Percentiles rank a stretch among this genome's conserved stretches.
phyloP scores from a whole-genome alignment of 2,329 filamentous ascomycete species.

The Hypomyces rosellus region DNA sequence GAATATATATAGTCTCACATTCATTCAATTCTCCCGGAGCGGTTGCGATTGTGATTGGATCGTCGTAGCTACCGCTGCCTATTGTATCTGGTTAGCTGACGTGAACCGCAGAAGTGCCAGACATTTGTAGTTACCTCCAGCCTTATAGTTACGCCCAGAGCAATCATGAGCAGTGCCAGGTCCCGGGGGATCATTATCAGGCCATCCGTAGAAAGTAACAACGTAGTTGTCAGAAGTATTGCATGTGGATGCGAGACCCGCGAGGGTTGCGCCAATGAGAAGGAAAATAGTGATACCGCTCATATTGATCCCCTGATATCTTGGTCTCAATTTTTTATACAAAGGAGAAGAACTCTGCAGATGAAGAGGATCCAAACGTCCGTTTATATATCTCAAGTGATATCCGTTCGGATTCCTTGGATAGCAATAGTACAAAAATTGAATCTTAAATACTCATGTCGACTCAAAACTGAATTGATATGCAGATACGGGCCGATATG shows the following conservation, averaged over 20 bases:
- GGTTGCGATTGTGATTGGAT: constrained; percentile 14
- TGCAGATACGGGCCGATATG: too few species aligned
- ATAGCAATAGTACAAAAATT: too few species aligned
- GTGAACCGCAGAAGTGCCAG: neutral
- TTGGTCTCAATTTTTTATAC: too few species aligned
- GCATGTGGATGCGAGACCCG: constrained; percentile 11
- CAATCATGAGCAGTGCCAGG: constrained; percentile 12
- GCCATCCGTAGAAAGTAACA: constrained; percentile 15
- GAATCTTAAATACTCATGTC: too few species aligned
- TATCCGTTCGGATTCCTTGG: too few species aligned
- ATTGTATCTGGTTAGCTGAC: neutral
- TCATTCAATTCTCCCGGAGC: constrained; percentile 12
- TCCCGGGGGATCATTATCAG: constrained; percentile 15
- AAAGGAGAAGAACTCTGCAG: too few species aligned
- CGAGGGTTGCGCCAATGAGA: constrained; percentile 6
- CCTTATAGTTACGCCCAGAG: constrained; percentile 10
- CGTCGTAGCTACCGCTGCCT: constrained; percentile 13
- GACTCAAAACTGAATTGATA: too few species aligned
- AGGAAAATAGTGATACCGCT: constrained; percentile 6
- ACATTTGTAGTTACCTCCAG: constrained; percentile 6
- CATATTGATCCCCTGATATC: constrained; percentile 7
- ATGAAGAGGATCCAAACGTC: too few species aligned
- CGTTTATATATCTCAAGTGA: too few species aligned
- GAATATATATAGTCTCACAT: constrained; percentile 14
- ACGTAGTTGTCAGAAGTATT: constrained; percentile 9